Evolutionary conservation across 176 grass and related monocot genomes (phyloP), one percentile per base, ranked within the genome.

Genomic region (Themeda triandra): DNA sequence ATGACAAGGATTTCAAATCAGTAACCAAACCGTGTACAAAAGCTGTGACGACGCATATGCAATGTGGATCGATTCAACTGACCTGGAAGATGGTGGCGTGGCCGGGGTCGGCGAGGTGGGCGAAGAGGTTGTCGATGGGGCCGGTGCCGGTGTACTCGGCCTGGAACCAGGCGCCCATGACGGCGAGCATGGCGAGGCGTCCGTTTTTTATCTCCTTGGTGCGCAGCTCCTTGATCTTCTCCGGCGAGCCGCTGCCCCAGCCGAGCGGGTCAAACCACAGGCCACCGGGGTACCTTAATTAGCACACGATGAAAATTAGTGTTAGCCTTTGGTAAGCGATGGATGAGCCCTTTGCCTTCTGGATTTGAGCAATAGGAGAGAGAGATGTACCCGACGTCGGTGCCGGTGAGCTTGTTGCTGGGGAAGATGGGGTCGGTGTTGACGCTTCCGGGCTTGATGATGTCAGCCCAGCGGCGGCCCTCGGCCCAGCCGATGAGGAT

Each of bases 181-280:
- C 93, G 29, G 96, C 96, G 75, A 96, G 83, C 96, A 99, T 99
- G 75, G 96, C 93, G 59, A 99, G 83, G 60, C 96, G 90, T 23
- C 96, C 96, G 71, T 99, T 99, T 91, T 99, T 96, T 79, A 99
- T 96, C 93, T 99, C 96, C 89, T 99, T 99, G 35, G 87, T 89
- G 80, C 91, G 90, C 75, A 99, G 87, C 70, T 99, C 96, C 87
- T 87, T 94, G 71, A 99, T 33, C 91, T 92, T 89, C 88, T 89
- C 93, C 2, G 93, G 90, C 28, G 85, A 87, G 19, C 88, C 93
- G 62, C 19, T 73, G 39, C 93, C 96, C 91, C 88, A 96, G 24
- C 96, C 93, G 46, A 99, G 87, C 31, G 93, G 96, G 81, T 96
- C 93, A 44, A 99, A 99, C 93, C 93, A 99, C 75, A 96, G 78